Percentiles rank a stretch among this genome's conserved stretches.
phyloP scores from a whole-genome alignment of 768 basidiomycete genomes.

The Mycena galopus region DNA sequence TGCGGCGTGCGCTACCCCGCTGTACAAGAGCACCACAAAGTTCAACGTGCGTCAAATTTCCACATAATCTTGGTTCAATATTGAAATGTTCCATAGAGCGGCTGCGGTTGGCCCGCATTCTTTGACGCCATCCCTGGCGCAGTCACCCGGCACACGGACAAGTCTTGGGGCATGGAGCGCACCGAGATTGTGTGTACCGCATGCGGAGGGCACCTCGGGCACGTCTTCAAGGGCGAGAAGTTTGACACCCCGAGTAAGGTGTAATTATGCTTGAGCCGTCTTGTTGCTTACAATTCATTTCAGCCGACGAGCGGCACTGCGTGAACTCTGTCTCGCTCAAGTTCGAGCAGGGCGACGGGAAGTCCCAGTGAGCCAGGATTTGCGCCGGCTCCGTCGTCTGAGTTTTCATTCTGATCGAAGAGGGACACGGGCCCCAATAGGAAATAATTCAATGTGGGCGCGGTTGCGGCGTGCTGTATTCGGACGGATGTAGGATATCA shows the following conservation, averaged over 20 bases:
- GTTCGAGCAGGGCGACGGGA: slow-evolving; percentile 68
- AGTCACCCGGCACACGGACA: slow-evolving; percentile 83
- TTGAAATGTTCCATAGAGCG: slow-evolving; percentile 60
- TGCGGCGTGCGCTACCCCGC: slow-evolving; percentile 82
- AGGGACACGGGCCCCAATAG: not conserved
- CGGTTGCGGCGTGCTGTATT: slow-evolving; percentile 16
- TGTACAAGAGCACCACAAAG: slow-evolving; percentile 92
- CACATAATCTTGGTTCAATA: not conserved
- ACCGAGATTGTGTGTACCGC: slow-evolving; percentile 92
- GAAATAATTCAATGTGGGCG: slow-evolving; percentile 8
- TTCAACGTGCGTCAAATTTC: slow-evolving; percentile 66
- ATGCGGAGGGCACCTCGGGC: slow-evolving; percentile 94
- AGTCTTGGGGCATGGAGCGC: slow-evolving; percentile 72
- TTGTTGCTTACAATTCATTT: not conserved
- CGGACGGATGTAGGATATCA: slow-evolving; percentile 25
- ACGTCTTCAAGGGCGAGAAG: slow-evolving; percentile 95
- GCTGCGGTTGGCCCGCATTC: slow-evolving; percentile 99
- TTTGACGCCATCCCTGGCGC: slow-evolving; percentile 96
- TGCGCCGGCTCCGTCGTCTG: not conserved
- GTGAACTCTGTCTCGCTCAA: slow-evolving; percentile 91
- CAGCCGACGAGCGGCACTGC: slow-evolving; percentile 89
- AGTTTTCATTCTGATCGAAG: slow-evolving; percentile 7
- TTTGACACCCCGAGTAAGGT: slow-evolving; percentile 81
- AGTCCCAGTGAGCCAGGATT: slow-evolving; percentile 32
- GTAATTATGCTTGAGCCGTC: not conserved